Evolutionary conservation across 129 eudicot species (phyloP), one percentile per base, ranked within the genome.

Genomic region (Silybum marianum): DNA sequence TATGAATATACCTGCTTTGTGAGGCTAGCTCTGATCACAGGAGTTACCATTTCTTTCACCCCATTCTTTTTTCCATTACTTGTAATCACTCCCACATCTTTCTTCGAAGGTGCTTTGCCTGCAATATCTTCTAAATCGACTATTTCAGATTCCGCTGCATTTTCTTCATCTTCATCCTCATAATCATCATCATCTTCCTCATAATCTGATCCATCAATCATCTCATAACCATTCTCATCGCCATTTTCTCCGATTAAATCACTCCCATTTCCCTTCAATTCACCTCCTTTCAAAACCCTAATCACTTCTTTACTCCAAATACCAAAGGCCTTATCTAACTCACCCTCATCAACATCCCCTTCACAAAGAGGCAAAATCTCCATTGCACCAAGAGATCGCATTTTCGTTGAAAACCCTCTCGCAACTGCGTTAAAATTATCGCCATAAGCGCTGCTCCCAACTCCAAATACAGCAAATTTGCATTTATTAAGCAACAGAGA

Each of bases 71-170:
- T 82, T 28, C 93, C 97, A 81, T 95, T 92, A 73, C 77, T 82
- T 39, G 83, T 84, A 38, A 80, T 78, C 65, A 14, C 87, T 34
- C 63, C 91, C 71, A 40, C 40, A 12, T 86, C 85, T 65, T 89
- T 95, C 90, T 95, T 88, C 0, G 94, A 85, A 69, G 97, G 95
- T 21, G 88, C 97, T 84, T 88, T 93, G 9, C 99, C 98, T 0
- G 98, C 99, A 78, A 95, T 88, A 80, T 95, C 99, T 87, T 95
- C 99, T 21, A 95, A 91, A 91, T 95, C 99, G 32, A 93, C 93
- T 42, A 95, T 80, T 13, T 69, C 93, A 10, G 86, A 18, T n/a
- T 81, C 94, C 48, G 13, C 77, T 7, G 34, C 91, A 72, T 90
- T 75, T 12, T 80, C 90, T 32, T 71, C 87, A 32, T 63, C 84